Percentiles rank a stretch among this genome's conserved stretches.
phyloP scores from a whole-genome alignment of 2,329 filamentous ascomycete species.

The Penicillium griseofulvum region DNA sequence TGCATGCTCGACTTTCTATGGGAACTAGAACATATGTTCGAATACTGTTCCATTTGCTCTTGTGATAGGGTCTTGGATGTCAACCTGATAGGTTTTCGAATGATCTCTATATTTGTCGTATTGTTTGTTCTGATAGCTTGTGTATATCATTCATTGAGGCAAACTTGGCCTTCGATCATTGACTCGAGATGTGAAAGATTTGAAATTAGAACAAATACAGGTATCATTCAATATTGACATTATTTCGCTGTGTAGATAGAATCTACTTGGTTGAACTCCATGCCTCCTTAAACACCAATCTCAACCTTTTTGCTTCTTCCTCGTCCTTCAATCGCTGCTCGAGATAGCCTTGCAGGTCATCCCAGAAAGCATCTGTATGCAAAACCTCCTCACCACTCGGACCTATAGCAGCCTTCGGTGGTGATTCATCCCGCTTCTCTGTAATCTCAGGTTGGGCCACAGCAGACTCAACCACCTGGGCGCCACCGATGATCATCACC shows the following conservation, averaged over 20 bases:
- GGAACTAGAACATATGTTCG: background rate
- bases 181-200: background rate
- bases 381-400: conserved; percentile 61
- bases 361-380: conserved; percentile 76
- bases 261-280: conserved; percentile 48
- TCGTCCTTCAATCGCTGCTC: conserved; percentile 73
- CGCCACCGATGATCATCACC: conserved; percentile 84
- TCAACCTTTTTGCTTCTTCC: conserved; percentile 61
- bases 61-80: background rate
- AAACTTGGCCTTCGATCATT: background rate
- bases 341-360: conserved; percentile 77
- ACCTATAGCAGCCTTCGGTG: conserved; percentile 47
- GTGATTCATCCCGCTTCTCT: conserved; percentile 28
- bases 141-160: conserved; percentile 12
- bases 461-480: conserved; percentile 44
- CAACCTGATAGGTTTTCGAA: background rate
- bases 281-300: conserved; percentile 65
- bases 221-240: conserved; percentile 11
- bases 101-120: background rate
- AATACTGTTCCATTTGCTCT: background rate
- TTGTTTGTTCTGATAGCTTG: background rate
- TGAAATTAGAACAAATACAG: background rate
- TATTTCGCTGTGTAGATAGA: background rate
- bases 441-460: conserved; percentile 28
- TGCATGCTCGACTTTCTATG: conserved; percentile 1